Conservation (phyloP, 306 rosid species). For the Mimosa pudica region DNA sequence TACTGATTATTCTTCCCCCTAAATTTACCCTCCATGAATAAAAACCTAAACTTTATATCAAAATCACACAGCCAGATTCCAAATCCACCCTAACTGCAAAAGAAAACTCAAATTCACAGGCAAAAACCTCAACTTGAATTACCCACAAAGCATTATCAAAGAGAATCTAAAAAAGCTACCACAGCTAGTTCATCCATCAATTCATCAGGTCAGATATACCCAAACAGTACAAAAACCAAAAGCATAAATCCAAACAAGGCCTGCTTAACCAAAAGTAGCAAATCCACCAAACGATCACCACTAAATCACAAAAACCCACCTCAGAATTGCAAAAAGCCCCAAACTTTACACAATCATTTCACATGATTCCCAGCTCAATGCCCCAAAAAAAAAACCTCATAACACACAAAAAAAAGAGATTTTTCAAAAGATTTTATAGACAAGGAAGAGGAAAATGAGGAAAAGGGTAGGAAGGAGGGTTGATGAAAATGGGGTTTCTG, state of each 20-base stretch:
- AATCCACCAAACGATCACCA: constrained; percentile 15
- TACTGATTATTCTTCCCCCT: constrained; percentile 53
- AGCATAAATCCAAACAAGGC: constrained; percentile 50
- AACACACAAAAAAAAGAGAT: background rate
- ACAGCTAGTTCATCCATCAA: constrained; percentile 34
- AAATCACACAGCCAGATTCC: constrained; percentile 43
- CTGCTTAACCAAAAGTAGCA: constrained; percentile 43
- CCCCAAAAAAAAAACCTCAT: too few relatives aligned
- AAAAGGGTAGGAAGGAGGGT: constrained; percentile 52
- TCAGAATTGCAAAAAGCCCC: constrained; percentile 35
- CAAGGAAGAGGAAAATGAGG: constrained; percentile 49
- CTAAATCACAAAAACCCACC: constrained; percentile 17
- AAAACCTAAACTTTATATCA: constrained; percentile 17
- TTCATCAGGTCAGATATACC: constrained; percentile 35
- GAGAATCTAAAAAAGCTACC: constrained; percentile 11
- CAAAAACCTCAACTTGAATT: constrained; percentile 28
- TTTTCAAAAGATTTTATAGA: background rate
- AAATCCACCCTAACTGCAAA: constrained; percentile 37
- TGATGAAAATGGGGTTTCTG: constrained; percentile 51
- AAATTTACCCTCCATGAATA: constrained; percentile 63
- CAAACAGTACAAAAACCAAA: constrained; percentile 22
- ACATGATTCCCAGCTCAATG: constrained; percentile 33
- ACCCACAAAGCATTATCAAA: constrained; percentile 5
- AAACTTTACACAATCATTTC: constrained; percentile 29
- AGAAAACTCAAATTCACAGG: constrained; percentile 24